These are phyloP conservation scores for Arctium minus DNA, from an alignment of 129 eudicot species.

Conservation along the genomic window DNA sequence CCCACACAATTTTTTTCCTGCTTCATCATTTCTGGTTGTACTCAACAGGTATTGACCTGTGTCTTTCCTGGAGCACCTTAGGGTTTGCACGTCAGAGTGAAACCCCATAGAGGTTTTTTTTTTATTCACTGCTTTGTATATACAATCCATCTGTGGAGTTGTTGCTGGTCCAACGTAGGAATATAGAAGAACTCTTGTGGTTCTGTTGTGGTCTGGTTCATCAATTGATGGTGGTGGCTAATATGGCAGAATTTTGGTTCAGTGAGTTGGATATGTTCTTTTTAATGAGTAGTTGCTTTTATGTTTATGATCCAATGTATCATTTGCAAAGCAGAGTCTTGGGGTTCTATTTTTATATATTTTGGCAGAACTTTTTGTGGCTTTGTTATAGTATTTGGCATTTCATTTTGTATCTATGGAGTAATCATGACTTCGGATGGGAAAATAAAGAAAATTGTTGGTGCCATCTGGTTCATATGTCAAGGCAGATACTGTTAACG, in stretches of 20 bases:
- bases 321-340: background rate
- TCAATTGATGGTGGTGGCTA: background rate
- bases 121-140: too few relatives aligned
- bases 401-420: background rate
- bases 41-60: too few relatives aligned
- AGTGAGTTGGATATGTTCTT: background rate
- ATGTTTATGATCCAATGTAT: background rate
- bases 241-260: background rate
- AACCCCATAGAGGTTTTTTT: too few relatives aligned
- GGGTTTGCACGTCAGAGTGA: too few relatives aligned
- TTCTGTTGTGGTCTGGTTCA: background rate
- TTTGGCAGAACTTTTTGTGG: background rate
- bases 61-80: too few relatives aligned
- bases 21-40: too few relatives aligned
- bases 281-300: background rate
- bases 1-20: too few relatives aligned
- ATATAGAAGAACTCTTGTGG: too few relatives aligned
- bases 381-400: background rate
- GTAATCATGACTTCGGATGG: background rate
- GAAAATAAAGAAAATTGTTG: background rate
- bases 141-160: too few relatives aligned
- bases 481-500: background rate
- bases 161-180: too few relatives aligned
- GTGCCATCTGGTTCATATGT: background rate
- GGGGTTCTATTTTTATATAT: background rate